These are phyloP conservation scores for Cryomyces minteri DNA, from an alignment of 495 filamentous ascomycete genomes.

Conservation along the genomic window DNA sequence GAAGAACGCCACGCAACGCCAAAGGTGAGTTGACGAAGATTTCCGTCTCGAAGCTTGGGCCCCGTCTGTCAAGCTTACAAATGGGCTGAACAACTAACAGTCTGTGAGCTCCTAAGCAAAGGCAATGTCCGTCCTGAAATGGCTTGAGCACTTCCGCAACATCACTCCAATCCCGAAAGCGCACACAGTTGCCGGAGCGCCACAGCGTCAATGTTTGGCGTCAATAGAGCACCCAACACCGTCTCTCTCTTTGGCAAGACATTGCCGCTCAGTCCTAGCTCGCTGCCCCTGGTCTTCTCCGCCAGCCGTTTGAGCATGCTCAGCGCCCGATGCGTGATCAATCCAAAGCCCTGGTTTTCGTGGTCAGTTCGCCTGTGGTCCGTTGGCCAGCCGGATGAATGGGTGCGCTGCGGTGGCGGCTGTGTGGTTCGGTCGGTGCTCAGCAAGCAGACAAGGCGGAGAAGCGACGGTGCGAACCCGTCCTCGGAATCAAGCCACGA, in stretches of 20 bases:
- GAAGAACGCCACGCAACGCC: no score
- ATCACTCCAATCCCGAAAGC: slow-evolving; percentile 1
- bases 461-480: slow-evolving; percentile 65
- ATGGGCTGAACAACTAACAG: no score
- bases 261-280: slow-evolving; percentile 5
- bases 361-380: slow-evolving; percentile 2
- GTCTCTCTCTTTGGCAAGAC: slow-evolving; percentile 19
- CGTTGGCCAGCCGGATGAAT: slow-evolving; percentile 7
- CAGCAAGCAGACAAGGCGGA: slow-evolving; percentile 50
- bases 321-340: slow-evolving; percentile 27
- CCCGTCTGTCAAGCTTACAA: no score
- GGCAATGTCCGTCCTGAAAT: no score
- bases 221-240: slow-evolving; percentile 16
- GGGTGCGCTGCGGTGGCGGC: slow-evolving; percentile 12
- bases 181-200: slow-evolving; percentile 14
- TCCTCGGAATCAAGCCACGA: slow-evolving; percentile 73
- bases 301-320: slow-evolving; percentile 37
- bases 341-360: slow-evolving; percentile 13
- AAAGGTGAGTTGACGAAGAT: no score
- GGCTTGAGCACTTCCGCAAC: neutral
- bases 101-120: no score
- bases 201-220: slow-evolving; percentile 11
- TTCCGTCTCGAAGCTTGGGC: no score
- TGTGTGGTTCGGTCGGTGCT: slow-evolving; percentile 31
- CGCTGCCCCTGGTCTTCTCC: slow-evolving; percentile 21